Evolutionary conservation across 805 yeast species (phyloP).

Genomic region (Myxozyma melibiosi): DNA sequence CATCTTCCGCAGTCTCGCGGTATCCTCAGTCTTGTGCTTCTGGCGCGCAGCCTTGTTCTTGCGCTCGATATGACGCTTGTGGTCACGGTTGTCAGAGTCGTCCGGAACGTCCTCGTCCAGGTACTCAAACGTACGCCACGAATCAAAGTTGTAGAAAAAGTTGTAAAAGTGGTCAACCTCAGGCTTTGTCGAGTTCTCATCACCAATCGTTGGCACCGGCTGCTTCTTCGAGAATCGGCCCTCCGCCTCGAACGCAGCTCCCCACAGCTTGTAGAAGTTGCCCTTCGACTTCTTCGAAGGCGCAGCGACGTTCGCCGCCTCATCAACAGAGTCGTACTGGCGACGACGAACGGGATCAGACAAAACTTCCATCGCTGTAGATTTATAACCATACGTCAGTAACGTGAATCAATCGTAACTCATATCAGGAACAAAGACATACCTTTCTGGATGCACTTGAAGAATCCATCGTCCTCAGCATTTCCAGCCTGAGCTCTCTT

Average conservation of each 20-base stretch:
- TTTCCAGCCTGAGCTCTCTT: conserved; percentile 92
- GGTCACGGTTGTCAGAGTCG: conserved; percentile 98
- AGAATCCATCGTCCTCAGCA: conserved; percentile 85
- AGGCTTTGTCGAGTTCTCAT: conserved; percentile 63
- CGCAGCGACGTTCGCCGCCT: conserved; percentile 78
- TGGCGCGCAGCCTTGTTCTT: conserved; percentile 95
- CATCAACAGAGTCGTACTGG: conserved; percentile 95
- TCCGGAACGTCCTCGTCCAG: conserved; percentile 99
- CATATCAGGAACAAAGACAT: neutral
- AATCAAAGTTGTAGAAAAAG: conserved; percentile 92
- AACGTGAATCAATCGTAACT: no score
- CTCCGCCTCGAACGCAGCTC: conserved; percentile 86
- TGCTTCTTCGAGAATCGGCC: conserved; percentile 88
- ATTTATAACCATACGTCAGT: no score
- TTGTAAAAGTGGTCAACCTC: conserved; percentile 83
- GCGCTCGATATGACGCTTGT: conserved; percentile 97
- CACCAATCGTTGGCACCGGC: conserved; percentile 86
- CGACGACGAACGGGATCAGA: conserved; percentile 83
- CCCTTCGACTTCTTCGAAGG: conserved; percentile 66
- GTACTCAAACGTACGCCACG: conserved; percentile 98
- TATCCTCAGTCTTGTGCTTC: conserved; percentile 97
- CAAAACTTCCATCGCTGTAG: conserved; percentile 75
- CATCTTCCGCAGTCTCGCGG: conserved; percentile 79
- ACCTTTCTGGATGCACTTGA: conserved; percentile 91
- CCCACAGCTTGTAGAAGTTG: conserved; percentile 92